These are phyloP conservation scores for Penicillium odoratum DNA, from an alignment of 495 filamentous ascomycete species.

Conservation along the genomic window DNA sequence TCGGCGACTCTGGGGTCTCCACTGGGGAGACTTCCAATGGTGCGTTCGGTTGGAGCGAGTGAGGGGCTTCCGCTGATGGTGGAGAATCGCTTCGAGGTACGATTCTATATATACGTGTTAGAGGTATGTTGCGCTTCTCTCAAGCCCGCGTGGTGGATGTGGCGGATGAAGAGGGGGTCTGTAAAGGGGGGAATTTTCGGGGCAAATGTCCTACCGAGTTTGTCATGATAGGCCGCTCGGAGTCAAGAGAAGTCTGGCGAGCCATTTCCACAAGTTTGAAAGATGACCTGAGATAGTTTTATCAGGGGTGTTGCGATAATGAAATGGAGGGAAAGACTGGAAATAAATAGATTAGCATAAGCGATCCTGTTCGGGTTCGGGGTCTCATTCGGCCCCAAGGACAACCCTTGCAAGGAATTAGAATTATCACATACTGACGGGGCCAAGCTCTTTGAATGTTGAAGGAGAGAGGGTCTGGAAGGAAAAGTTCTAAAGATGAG, in stretches of 20 bases:
- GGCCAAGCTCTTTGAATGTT: neutral
- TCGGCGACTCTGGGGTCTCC: conserved; percentile 62
- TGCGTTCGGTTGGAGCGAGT: conserved; percentile 61
- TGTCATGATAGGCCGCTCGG: conserved; percentile 74
- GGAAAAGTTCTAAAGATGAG: conserved; percentile 9
- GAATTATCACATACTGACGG: neutral
- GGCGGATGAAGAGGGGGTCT: neutral
- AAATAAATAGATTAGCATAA: conserved; percentile 1
- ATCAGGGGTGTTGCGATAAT: neutral
- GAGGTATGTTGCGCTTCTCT: conserved; percentile 1
- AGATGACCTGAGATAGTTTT: neutral
- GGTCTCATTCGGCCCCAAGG: neutral
- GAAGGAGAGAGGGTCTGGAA: conserved; percentile 3
- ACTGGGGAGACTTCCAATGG: conserved; percentile 60
- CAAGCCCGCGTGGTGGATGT: neutral
- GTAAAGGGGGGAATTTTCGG: conserved; percentile 8
- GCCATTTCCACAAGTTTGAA: conserved; percentile 35
- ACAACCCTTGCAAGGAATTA: neutral
- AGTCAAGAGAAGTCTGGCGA: conserved; percentile 70
- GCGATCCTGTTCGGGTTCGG: neutral
- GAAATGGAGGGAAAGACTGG: neutral
- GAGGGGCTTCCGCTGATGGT: conserved; percentile 77
- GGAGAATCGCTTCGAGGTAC: conserved; percentile 75
- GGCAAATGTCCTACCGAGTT: conserved; percentile 56
- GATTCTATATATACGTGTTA: conserved; percentile 43